Conservation (phyloP, 805 yeast genomes). For the Alloascoidea hylecoeti region DNA sequence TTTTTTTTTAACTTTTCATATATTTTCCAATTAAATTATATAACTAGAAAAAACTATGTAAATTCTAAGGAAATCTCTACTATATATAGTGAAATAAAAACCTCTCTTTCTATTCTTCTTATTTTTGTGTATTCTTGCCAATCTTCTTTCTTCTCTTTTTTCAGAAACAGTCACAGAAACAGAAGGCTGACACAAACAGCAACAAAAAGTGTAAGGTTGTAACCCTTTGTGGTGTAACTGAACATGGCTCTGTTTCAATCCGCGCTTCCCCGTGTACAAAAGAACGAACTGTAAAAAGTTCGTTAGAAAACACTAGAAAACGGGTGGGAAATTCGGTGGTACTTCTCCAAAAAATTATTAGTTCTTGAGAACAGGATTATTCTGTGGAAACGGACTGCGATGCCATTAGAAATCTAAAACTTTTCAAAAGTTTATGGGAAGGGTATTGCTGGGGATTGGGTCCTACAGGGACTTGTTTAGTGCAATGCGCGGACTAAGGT, state of each 20-base stretch:
- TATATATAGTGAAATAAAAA: too few relatives aligned
- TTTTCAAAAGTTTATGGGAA: conserved; percentile 29
- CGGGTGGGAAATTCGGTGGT: conserved; percentile 57
- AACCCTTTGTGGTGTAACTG: too few relatives aligned
- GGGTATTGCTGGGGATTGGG: conserved; percentile 44
- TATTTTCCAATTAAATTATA: too few relatives aligned
- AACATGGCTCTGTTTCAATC: conserved; percentile 2
- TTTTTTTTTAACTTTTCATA: too few relatives aligned
- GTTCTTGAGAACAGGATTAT: conserved; percentile 44
- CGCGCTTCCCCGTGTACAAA: conserved; percentile 16
- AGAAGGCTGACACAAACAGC: too few relatives aligned
- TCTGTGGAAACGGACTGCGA: conserved; percentile 45
- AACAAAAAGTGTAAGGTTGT: too few relatives aligned
- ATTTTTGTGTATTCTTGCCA: too few relatives aligned
- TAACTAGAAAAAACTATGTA: too few relatives aligned
- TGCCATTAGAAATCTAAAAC: conserved; percentile 33
- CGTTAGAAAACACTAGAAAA: conserved; percentile 1
- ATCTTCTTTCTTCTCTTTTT: too few relatives aligned
- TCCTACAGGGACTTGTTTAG: conserved; percentile 32
- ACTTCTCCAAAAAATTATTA: conserved; percentile 27
- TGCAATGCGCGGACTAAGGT: conserved; percentile 41
- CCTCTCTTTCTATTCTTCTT: too few relatives aligned
- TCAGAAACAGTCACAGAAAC: too few relatives aligned
- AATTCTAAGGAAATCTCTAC: too few relatives aligned
- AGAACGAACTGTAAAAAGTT: conserved; percentile 6